Conservation (phyloP, 805 yeast genomes). For the Candida arabinofermentans region DNA sequence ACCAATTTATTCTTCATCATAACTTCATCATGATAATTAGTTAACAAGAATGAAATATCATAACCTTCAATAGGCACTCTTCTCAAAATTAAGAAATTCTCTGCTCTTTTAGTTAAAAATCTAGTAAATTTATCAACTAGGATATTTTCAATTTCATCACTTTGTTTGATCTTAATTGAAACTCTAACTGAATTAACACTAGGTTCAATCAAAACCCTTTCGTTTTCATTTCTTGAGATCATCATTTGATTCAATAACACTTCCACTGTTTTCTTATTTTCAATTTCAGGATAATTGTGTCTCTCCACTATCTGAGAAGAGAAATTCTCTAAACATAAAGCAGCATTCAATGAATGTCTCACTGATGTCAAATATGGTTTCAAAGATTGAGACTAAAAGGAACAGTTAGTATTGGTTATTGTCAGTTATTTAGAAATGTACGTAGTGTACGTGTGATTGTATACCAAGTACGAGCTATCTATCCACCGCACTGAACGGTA, state of each 20-base stretch:
- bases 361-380: constrained; percentile 95
- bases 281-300: constrained; percentile 96
- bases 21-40: constrained; percentile 91
- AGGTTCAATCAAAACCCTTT: constrained; percentile 88
- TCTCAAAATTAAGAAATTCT: constrained; percentile 86
- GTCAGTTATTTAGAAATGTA: background rate
- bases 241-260: constrained; percentile 84
- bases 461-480: no score
- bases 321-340: constrained; percentile 87
- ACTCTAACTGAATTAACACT: constrained; percentile 90
- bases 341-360: constrained; percentile 88
- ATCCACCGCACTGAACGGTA: no score
- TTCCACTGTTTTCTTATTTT: constrained; percentile 78
- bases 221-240: constrained; percentile 90
- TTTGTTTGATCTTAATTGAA: constrained; percentile 90
- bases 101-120: constrained; percentile 93
- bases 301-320: constrained; percentile 95
- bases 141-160: constrained; percentile 94
- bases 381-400: constrained; percentile 84
- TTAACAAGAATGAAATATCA: constrained; percentile 88
- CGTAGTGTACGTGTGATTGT: no score
- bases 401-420: constrained; percentile 2
- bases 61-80: constrained; percentile 87
- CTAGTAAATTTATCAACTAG: constrained; percentile 92
- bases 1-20: constrained; percentile 94